Percentiles rank a stretch among this genome's conserved stretches.
phyloP scores from a whole-genome alignment of 768 basidiomycete genomes.

The Russula compacta region DNA sequence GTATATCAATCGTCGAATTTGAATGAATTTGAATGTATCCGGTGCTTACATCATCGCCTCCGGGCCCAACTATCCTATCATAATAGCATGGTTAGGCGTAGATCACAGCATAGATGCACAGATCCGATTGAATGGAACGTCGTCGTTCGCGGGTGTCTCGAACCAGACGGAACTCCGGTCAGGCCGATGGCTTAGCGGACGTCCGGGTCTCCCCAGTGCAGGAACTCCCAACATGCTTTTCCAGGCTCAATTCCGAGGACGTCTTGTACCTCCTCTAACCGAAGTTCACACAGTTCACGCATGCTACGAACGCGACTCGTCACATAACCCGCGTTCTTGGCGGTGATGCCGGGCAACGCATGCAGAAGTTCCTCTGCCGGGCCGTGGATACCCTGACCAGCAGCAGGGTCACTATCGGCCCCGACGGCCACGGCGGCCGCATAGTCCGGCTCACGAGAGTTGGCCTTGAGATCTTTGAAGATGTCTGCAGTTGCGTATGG shows the following conservation, averaged over 20 bases:
- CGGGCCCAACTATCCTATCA: no score
- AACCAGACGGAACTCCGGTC: not conserved
- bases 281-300: slow-evolving; percentile 61
- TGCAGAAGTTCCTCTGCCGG: slow-evolving; percentile 79
- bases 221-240: slow-evolving; percentile 69
- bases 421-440: slow-evolving; percentile 70
- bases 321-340: slow-evolving; percentile 78
- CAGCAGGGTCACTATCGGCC: slow-evolving; percentile 62
- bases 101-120: no score
- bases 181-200: not conserved
- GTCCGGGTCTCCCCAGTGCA: slow-evolving; percentile 54
- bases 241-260: slow-evolving; percentile 78
- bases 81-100: no score
- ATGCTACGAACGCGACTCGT: slow-evolving; percentile 75
- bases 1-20: no score
- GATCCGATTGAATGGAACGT: no score
- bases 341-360: slow-evolving; percentile 73
- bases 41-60: slow-evolving; percentile 3
- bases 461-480: slow-evolving; percentile 82
- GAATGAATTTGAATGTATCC: not conserved
- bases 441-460: slow-evolving; percentile 74
- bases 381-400: slow-evolving; percentile 58
- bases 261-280: slow-evolving; percentile 51
- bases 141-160: no score
- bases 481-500: slow-evolving; percentile 88